Conservation (phyloP, 495 filamentous ascomycete genomes). For the Neurospora tetraspora region DNA sequence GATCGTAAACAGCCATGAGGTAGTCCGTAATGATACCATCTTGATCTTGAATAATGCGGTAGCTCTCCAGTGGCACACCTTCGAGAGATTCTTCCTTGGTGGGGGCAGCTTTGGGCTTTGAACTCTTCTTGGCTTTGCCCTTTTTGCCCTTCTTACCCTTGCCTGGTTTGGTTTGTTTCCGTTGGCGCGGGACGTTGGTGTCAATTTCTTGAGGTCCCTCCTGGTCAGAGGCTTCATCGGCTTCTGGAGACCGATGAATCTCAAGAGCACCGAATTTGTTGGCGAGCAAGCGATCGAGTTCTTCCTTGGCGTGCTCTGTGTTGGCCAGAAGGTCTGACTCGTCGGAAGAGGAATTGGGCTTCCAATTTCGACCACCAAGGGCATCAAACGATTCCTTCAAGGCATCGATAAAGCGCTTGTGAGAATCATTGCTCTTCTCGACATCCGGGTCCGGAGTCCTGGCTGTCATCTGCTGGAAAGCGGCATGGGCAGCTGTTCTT, state of each 20-base stretch:
- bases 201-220: neutral
- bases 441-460: slow-evolving; percentile 26
- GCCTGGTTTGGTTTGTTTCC: slow-evolving; percentile 14
- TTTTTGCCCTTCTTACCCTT: slow-evolving; percentile 14
- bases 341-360: neutral
- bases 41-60: slow-evolving; percentile 28
- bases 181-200: neutral
- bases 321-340: neutral
- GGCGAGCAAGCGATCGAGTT: slow-evolving; percentile 19
- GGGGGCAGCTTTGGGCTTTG: slow-evolving; percentile 10
- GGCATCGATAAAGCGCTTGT: slow-evolving; percentile 33
- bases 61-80: slow-evolving; percentile 29
- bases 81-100: neutral
- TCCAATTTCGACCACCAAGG: neutral
- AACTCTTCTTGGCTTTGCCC: slow-evolving; percentile 22
- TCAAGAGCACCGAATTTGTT: slow-evolving; percentile 25
- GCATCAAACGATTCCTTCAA: slow-evolving; percentile 22
- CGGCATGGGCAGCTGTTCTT: slow-evolving; percentile 11
- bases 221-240: neutral
- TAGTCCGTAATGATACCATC: slow-evolving; percentile 23
- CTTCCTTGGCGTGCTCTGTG: slow-evolving; percentile 6
- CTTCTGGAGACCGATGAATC: slow-evolving; percentile 12
- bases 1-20: slow-evolving; percentile 28
- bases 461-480: slow-evolving; percentile 22
- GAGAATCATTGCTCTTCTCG: slow-evolving; percentile 29